Base-by-base conservation (phyloP, 1,284 basidiomycete species). In the Ceratobasidium sp. region DNA sequence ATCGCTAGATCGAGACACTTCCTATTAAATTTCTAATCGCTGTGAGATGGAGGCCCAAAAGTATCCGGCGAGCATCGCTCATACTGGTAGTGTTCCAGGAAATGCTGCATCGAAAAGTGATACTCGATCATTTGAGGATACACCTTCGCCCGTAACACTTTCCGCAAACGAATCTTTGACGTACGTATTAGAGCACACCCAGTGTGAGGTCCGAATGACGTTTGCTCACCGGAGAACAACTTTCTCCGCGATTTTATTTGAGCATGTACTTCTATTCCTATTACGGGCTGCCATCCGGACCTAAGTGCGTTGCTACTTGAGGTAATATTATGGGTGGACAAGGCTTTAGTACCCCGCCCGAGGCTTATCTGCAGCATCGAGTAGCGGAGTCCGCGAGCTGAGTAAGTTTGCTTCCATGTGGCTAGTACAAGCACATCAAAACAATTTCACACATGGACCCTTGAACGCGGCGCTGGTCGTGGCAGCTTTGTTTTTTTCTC, bases 221-320 rank as follows among this genome's bases (percentile, higher is more conserved):
- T 46, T 58, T 64, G 44, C 53, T 55, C 18, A 95, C 94, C 87
- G 70, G 97, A 98, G 86, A 99, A 99, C 13, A 99, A 89, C 85
- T 99, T 99, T 79, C 88, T 87, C 72, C 92, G 90, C 13, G 95
- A 93, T 84, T 94, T 94, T 82, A 99, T 91, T 85, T 99, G 97
- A 0, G 96, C 95, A 84, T 99, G 98, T 12, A 97, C 95, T 84
- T 99, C 97, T 66, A 99, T 93, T 33, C 98, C 98, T 63, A 99
- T 92, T 72, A 98, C 89, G 26, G 97, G 91, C 82, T 94, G 89
- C 94, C 94, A 97, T 9, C 91, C 94, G 13, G 28, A 6, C 7
- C 28, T 33, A 39, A 40, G 58, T 61, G 58, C 28, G 10, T 1
- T 33, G 39, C 58, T n/a, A 26, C 49, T 13, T 51, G 49, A 13